Conservation (phyloP, 148 eudicot species). For the Fagopyrum tataricum region DNA sequence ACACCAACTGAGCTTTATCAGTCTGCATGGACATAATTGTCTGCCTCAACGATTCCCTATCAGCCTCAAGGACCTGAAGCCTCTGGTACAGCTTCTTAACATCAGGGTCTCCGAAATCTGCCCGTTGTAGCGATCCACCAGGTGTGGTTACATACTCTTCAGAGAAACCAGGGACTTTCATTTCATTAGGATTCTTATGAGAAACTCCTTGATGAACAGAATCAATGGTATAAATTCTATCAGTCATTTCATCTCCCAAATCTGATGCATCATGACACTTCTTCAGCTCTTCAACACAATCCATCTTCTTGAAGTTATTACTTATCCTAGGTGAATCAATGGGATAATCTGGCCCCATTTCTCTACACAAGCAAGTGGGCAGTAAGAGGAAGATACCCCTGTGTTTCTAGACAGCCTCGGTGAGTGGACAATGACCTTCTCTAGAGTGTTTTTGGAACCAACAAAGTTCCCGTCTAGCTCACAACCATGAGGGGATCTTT, state of each 20-base stretch:
- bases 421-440: slow-evolving; percentile 64
- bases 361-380: slow-evolving; percentile 32
- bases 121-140: slow-evolving; percentile 34
- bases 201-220: slow-evolving; percentile 48
- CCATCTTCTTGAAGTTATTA: slow-evolving; percentile 43
- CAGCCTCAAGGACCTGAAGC: slow-evolving; percentile 97
- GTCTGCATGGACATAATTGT: slow-evolving; percentile 79
- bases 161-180: slow-evolving; percentile 34
- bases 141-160: slow-evolving; percentile 55
- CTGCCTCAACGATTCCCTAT: slow-evolving; percentile 92
- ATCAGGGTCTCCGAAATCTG: slow-evolving; percentile 59
- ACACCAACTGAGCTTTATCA: slow-evolving; percentile 84
- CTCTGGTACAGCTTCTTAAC: slow-evolving; percentile 65
- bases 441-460: slow-evolving; percentile 42
- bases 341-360: slow-evolving; percentile 29
- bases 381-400: slow-evolving; percentile 47
- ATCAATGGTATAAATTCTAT: slow-evolving; percentile 88
- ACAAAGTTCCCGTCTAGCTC: slow-evolving; percentile 36
- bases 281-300: slow-evolving; percentile 38
- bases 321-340: slow-evolving; percentile 55
- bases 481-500: slow-evolving; percentile 49
- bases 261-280: slow-evolving; percentile 58
- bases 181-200: slow-evolving; percentile 36
- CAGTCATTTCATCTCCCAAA: slow-evolving; percentile 62
- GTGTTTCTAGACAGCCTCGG: slow-evolving; percentile 43